phyloP scores from a whole-genome alignment of 2,329 filamentous ascomycete species.

The Botrytis fragariae region DNA sequence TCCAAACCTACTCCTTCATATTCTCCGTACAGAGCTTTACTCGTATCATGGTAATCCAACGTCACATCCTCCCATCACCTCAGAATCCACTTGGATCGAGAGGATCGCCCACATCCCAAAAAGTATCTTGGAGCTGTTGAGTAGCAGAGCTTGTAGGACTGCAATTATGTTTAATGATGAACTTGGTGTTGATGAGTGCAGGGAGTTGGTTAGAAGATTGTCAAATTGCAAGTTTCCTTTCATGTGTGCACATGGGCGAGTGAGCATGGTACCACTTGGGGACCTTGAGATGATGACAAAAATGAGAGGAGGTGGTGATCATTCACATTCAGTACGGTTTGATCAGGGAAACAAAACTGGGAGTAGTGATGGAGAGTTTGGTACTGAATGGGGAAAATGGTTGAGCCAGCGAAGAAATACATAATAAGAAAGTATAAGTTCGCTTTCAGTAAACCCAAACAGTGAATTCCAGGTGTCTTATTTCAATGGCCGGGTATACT shows the following conservation, averaged over 20 bases:
- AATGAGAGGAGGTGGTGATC: neutral
- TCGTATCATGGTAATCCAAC: constrained; percentile 41
- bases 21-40: constrained; percentile 76
- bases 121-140: constrained; percentile 72
- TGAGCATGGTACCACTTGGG: constrained; percentile 62
- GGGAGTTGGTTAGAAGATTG: constrained; percentile 55
- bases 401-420: neutral
- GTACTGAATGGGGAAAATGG: constrained; percentile 3
- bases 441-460: neutral
- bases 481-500: fast-evolving
- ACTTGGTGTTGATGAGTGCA: constrained; percentile 57
- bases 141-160: constrained; percentile 73
- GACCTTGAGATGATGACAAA: constrained; percentile 41
- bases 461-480: neutral
- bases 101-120: constrained; percentile 68
- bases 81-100: constrained; percentile 52
- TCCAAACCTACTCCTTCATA: constrained; percentile 66
- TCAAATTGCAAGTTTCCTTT: constrained; percentile 69
- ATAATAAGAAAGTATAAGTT: neutral
- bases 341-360: neutral
- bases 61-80: constrained; percentile 16
- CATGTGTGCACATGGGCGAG: constrained; percentile 77
- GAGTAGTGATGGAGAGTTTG: neutral
- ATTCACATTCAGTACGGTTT: too few relatives aligned
- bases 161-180: constrained; percentile 85